Conservation (phyloP, 257 asterid genomes). For the Ajuga chamaepitys region DNA sequence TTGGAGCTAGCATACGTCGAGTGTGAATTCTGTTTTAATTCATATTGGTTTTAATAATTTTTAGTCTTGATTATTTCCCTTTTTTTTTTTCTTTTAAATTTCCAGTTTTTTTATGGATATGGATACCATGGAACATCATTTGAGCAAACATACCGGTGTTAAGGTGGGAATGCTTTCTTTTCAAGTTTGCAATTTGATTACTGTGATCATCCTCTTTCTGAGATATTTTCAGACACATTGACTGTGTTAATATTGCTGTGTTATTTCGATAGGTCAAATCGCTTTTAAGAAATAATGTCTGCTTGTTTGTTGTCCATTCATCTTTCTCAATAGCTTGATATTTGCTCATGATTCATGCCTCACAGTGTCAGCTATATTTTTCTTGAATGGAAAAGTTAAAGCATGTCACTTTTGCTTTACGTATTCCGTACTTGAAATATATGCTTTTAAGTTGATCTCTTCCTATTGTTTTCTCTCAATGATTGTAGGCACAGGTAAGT, state of each 20-base stretch:
- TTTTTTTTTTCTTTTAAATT: background rate
- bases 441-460: slow-evolving; percentile 11
- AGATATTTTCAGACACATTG: background rate
- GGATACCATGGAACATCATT: slow-evolving; percentile 93
- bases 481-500: slow-evolving; percentile 81
- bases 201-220: background rate
- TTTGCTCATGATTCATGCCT: background rate
- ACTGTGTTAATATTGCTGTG: background rate
- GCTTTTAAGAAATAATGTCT: background rate
- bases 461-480: background rate
- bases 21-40: background rate
- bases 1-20: no score
- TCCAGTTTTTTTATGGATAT: slow-evolving; percentile 89
- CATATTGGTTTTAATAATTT: background rate
- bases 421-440: background rate
- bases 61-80: background rate
- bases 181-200: background rate
- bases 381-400: background rate
- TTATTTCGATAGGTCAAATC: background rate
- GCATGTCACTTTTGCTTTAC: background rate
- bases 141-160: slow-evolving; percentile 89
- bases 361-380: background rate
- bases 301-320: background rate
- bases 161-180: slow-evolving; percentile 52
- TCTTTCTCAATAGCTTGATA: background rate